phyloP scores from a whole-genome alignment of 2,329 filamentous ascomycete species.

The Thelonectria rubi region DNA sequence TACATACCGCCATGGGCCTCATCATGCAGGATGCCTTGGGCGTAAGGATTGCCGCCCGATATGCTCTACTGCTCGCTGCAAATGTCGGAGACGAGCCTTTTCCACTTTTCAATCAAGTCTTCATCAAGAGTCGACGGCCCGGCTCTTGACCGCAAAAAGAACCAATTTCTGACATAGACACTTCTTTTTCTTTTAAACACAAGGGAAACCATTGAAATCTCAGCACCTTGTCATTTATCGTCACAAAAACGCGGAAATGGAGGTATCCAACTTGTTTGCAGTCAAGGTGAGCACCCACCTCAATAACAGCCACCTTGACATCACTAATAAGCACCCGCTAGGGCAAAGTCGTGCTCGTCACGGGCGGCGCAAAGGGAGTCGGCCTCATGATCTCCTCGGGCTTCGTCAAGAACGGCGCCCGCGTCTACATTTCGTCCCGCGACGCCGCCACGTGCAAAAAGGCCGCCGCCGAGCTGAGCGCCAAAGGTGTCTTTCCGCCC shows the following conservation, averaged over 20 bases:
- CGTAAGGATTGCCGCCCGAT: no score
- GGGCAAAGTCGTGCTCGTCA: constrained; percentile 2
- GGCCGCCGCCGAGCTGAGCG: constrained; percentile 65
- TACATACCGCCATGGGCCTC: no score
- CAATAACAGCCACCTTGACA: not conserved
- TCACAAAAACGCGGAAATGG: not conserved
- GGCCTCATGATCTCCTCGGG: constrained; percentile 67
- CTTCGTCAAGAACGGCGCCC: constrained; percentile 70
- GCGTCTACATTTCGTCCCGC: constrained; percentile 72
- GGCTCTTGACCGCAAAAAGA: no score
- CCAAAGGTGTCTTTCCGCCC: constrained; percentile 30
- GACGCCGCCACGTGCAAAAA: constrained; percentile 66
- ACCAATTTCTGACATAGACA: no score
- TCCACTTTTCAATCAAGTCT: no score
- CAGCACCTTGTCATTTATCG: no score
- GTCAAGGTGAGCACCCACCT: not conserved
- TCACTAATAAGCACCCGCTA: not conserved
- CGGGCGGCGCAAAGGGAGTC: not conserved
- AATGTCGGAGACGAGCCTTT: no score
- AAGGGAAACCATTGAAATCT: no score
- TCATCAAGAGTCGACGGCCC: no score
- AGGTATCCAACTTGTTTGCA: not conserved
- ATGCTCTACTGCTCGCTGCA: no score
- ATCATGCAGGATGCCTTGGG: no score
- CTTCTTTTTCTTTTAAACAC: no score